Evolutionary conservation across 257 asterid genomes (phyloP).

Genomic region (Oldenlandia corymbosa): DNA sequence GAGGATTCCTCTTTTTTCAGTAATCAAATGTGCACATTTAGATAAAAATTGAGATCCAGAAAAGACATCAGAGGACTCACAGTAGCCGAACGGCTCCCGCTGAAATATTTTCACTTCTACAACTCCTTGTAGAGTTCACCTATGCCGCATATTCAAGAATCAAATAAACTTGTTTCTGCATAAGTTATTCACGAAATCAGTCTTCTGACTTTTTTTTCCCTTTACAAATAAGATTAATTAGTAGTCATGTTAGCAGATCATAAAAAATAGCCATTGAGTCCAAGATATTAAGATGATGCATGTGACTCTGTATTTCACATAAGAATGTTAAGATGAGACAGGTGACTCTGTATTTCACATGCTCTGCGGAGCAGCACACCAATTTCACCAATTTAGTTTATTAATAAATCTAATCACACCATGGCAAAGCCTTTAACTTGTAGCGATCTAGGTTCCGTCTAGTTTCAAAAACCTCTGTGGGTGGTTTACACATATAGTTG

Average conservation of each 20-base stretch:
- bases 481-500: too few species aligned
- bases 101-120: slow-evolving; percentile 74
- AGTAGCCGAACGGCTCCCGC: slow-evolving; percentile 89
- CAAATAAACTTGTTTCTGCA: slow-evolving; percentile 90
- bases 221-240: slow-evolving; percentile 2
- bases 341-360: slow-evolving; percentile 96
- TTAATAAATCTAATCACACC: too few species aligned
- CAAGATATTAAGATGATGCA: slow-evolving; percentile 88
- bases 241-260: slow-evolving; percentile 52
- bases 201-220: neutral
- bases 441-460: too few species aligned
- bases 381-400: too few species aligned
- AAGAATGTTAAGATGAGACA: too few species aligned
- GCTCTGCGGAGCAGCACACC: slow-evolving; percentile 95
- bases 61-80: slow-evolving; percentile 38
- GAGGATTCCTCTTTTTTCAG: too few species aligned
- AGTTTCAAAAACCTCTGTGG: too few species aligned
- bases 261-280: slow-evolving; percentile 90
- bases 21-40: neutral
- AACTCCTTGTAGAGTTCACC: slow-evolving; percentile 90
- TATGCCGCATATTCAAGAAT: slow-evolving; percentile 89
- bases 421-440: too few species aligned
- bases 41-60: neutral
- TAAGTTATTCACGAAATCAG: slow-evolving; percentile 12
- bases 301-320: too few species aligned